A percentile compares a stretch with the other conserved stretches of the same genome.
phyloP scores from a whole-genome alignment of 306 rosid species.

The Coriaria nepalensis region DNA sequence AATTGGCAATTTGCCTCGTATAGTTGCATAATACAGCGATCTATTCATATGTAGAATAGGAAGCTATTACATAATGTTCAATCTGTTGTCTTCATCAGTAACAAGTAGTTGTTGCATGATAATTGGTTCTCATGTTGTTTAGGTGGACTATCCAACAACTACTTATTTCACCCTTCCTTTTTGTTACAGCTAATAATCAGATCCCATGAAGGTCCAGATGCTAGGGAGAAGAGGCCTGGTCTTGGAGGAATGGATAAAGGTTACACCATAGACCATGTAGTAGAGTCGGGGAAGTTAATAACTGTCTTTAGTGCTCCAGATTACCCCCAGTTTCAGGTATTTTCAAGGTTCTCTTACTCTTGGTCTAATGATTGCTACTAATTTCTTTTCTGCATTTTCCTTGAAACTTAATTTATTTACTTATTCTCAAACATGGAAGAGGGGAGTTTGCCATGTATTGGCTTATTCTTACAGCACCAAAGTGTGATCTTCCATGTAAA shows the following conservation, averaged over 20 bases:
- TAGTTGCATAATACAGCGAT: too few species aligned
- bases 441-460: background rate
- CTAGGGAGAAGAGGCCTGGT: slow-evolving; percentile 78
- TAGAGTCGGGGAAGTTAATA: slow-evolving; percentile 78
- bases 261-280: slow-evolving; percentile 79
- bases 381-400: background rate
- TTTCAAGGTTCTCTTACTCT: slow-evolving; percentile 1
- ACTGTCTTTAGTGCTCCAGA: slow-evolving; percentile 91
- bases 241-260: slow-evolving; percentile 70
- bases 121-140: slow-evolving; percentile 7
- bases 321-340: slow-evolving; percentile 92
- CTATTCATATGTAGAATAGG: too few species aligned
- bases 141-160: slow-evolving; percentile 1
- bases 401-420: background rate
- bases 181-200: slow-evolving; percentile 58
- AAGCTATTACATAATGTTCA: too few species aligned
- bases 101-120: too few species aligned
- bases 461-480: too few species aligned
- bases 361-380: background rate
- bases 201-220: slow-evolving; percentile 97
- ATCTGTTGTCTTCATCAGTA: too few species aligned
- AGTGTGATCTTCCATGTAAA: too few species aligned
- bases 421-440: background rate
- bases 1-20: too few species aligned
- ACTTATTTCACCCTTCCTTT: slow-evolving; percentile 6